A percentile compares a stretch with the other conserved stretches of the same genome.
These are phyloP conservation scores for Talaromyces liani DNA, from an alignment of 495 filamentous ascomycete genomes.

Conservation along the genomic window DNA sequence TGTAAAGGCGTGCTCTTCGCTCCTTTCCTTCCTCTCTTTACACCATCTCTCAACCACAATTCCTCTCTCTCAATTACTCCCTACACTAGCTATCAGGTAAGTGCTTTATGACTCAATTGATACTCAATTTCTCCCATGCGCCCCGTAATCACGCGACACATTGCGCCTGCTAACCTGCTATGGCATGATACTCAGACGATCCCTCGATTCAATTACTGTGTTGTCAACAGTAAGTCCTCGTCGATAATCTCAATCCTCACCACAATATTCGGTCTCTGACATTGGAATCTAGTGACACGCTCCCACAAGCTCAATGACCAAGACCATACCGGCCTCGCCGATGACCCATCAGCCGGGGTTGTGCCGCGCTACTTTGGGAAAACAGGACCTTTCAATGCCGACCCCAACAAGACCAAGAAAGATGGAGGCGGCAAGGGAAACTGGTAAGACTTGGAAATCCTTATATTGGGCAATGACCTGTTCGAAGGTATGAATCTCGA, in stretches of 20 bases:
- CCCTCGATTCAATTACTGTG: background rate
- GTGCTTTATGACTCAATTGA: background rate
- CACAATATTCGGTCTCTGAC: background rate
- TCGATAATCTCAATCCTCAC: background rate
- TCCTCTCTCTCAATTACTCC: background rate
- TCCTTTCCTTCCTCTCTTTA: background rate
- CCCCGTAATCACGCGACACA: background rate
- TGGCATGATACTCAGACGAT: background rate
- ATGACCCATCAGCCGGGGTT: slow-evolving; percentile 48
- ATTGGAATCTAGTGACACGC: slow-evolving; percentile 68
- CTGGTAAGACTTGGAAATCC: slow-evolving; percentile 54
- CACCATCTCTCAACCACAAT: background rate
- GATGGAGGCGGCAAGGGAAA: slow-evolving; percentile 89
- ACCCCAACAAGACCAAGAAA: slow-evolving; percentile 95
- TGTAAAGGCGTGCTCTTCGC: background rate
- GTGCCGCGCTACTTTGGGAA: slow-evolving; percentile 91
- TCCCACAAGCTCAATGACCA: slow-evolving; percentile 89
- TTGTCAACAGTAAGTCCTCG: background rate
- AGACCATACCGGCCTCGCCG: slow-evolving; percentile 63
- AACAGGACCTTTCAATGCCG: slow-evolving; percentile 67
- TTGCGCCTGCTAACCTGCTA: background rate
- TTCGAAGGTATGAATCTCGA: background rate
- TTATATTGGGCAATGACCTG: background rate
- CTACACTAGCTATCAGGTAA: background rate
- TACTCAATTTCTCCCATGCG: background rate